Percentiles rank a stretch among this genome's conserved stretches.
phyloP scores from a whole-genome alignment of 192 early-diverging fungal genomes.

The Neocallimastix lanati region DNA sequence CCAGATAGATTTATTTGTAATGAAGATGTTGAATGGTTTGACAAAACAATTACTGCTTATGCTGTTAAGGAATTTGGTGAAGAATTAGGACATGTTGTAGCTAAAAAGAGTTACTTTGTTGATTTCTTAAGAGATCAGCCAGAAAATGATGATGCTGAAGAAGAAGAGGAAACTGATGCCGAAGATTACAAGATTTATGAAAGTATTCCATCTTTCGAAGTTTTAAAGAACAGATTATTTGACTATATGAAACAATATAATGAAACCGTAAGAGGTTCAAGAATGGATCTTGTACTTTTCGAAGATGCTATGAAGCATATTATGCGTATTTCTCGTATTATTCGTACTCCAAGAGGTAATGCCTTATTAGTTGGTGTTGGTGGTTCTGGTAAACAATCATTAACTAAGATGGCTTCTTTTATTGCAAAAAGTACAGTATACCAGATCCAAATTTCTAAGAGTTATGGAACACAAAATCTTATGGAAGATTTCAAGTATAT shows the following conservation, averaged over 20 bases:
- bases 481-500: conserved; percentile 52
- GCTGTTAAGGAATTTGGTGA: conserved; percentile 34
- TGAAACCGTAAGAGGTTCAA: conserved; percentile 32
- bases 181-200: conserved; percentile 41
- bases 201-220: conserved; percentile 35
- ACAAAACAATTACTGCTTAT: conserved; percentile 19
- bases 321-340: conserved; percentile 39
- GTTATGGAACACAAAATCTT: conserved; percentile 30
- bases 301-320: conserved; percentile 51
- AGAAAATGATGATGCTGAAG: conserved; percentile 38
- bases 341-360: conserved; percentile 36
- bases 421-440: conserved; percentile 44
- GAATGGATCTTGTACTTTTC: conserved; percentile 48
- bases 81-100: conserved; percentile 15
- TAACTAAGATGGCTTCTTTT: conserved; percentile 40
- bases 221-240: conserved; percentile 19
- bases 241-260: conserved; percentile 48
- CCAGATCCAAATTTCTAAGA: conserved; percentile 45
- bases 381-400: conserved; percentile 46
- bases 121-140: conserved; percentile 42
- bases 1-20: conserved; percentile 36
- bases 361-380: conserved; percentile 43
- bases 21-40: conserved; percentile 46
- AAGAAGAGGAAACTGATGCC: conserved; percentile 36
- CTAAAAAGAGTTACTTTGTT: conserved; percentile 25